Conservation (phyloP, 192 early-diverging fungal genomes). For the Linnemannia hyalina region DNA sequence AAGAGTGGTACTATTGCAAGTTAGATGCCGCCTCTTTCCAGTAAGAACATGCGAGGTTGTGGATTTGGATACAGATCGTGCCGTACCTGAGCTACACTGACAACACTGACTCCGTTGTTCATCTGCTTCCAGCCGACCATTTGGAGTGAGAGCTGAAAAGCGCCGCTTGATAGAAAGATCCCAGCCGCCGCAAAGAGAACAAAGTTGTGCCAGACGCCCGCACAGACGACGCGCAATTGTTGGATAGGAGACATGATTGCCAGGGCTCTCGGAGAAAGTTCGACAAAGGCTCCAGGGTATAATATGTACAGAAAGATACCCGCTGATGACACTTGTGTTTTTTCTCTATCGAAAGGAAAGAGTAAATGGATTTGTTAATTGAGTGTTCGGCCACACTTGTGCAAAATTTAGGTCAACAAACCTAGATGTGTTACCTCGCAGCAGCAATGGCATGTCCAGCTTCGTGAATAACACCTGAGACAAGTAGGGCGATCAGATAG, state of each 20-base stretch:
- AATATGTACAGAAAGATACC: constrained; percentile 78
- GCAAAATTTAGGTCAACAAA: background rate
- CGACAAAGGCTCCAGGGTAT: constrained; percentile 86
- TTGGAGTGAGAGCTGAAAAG: constrained; percentile 55
- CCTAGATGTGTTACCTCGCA: constrained; percentile 59
- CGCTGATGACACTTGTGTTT: constrained; percentile 67
- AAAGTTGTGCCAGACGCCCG: constrained; percentile 83
- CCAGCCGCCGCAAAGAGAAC: constrained; percentile 62
- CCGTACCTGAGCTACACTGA: constrained; percentile 64
- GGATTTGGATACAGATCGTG: background rate
- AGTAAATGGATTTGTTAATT: constrained; percentile 6
- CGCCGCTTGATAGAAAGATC: constrained; percentile 59
- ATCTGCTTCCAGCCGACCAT: constrained; percentile 66
- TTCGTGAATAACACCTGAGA: constrained; percentile 79
- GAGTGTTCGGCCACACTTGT: background rate
- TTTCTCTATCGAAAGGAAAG: constrained; percentile 59
- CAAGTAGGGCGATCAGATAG: constrained; percentile 71
- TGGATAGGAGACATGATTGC: constrained; percentile 55
- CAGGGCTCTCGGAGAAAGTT: constrained; percentile 64
- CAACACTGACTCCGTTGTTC: constrained; percentile 68
- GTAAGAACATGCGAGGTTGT: background rate
- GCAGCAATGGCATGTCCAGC: constrained; percentile 82
- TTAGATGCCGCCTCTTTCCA: background rate
- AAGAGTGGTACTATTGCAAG: background rate
- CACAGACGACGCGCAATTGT: constrained; percentile 75